Evolutionary conservation across 106 monocot species (phyloP).

Genomic region (Allium sativum): DNA sequence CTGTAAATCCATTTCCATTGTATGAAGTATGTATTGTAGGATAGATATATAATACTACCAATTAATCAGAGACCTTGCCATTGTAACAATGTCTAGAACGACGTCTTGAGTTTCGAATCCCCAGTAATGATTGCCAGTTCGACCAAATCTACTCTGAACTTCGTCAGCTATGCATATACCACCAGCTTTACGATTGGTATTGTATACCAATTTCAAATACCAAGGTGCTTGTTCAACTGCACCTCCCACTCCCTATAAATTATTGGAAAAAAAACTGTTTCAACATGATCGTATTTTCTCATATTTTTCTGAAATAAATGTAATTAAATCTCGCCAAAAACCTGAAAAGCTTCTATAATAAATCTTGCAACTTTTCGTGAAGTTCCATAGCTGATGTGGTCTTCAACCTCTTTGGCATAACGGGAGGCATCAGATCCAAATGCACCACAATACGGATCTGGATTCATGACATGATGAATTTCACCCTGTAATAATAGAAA

Average conservation of each 20-base stretch:
- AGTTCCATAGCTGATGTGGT: constrained; percentile 75
- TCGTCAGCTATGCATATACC: constrained; percentile 99
- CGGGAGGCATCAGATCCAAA: constrained; percentile 68
- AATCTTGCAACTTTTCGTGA: constrained; percentile 90
- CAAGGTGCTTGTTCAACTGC: constrained; percentile 91
- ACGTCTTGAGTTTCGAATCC: constrained; percentile 93
- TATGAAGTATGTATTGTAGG: too few species aligned
- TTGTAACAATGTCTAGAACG: constrained; percentile 94
- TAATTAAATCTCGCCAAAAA: constrained; percentile 1
- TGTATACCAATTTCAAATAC: constrained; percentile 76
- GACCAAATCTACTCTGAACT: constrained; percentile 99
- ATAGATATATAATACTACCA: too few species aligned
- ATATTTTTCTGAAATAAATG: background rate
- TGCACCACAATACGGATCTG: constrained; percentile 80
- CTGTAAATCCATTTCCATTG: too few species aligned
- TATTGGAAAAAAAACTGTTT: background rate
- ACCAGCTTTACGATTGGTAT: constrained; percentile 70
- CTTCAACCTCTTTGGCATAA: constrained; percentile 86
- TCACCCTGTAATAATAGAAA: constrained; percentile 44
- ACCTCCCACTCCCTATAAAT: constrained; percentile 78
- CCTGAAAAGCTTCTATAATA: constrained; percentile 99
- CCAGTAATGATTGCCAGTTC: constrained; percentile 97
- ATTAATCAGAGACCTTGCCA: constrained; percentile 64
- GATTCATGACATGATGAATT: constrained; percentile 97
- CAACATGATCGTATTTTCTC: background rate